These are phyloP conservation scores for Leishmania gerbilli DNA, from an alignment of 208 protist genomes.

Conservation along the genomic window DNA sequence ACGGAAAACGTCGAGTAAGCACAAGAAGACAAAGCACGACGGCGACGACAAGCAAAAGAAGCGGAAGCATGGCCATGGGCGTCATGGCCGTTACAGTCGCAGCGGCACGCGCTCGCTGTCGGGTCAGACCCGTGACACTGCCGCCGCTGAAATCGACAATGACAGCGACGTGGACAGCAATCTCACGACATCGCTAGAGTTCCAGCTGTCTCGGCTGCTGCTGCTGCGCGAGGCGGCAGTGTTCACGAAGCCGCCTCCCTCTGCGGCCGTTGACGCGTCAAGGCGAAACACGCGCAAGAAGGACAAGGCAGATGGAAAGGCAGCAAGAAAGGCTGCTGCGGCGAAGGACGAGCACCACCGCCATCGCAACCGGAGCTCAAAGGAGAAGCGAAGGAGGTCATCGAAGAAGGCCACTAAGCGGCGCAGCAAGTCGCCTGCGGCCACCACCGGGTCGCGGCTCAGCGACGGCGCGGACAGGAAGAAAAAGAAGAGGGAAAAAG, in stretches of 20 bases:
- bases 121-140: neutral
- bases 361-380: conserved; percentile 6
- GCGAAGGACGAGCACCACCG: conserved; percentile 1
- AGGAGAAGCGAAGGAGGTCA: neutral
- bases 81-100: neutral
- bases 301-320: neutral
- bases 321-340: neutral
- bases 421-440: neutral
- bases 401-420: neutral
- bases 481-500: conserved; percentile 9
- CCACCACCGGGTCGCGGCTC: neutral
- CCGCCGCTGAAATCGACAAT: neutral
- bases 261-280: neutral
- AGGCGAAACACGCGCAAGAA: neutral
- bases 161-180: conserved; percentile 31
- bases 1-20: neutral
- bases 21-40: neutral
- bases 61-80: conserved; percentile 2
- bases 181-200: conserved; percentile 29
- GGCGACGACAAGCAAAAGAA: neutral
- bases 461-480: conserved; percentile 5
- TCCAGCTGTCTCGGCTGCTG: conserved; percentile 27
- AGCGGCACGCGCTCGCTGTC: neutral
- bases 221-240: conserved; percentile 15
- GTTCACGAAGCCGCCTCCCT: neutral